phyloP scores from a whole-genome alignment of 257 asterid species.

The Solanum verrucosum region DNA sequence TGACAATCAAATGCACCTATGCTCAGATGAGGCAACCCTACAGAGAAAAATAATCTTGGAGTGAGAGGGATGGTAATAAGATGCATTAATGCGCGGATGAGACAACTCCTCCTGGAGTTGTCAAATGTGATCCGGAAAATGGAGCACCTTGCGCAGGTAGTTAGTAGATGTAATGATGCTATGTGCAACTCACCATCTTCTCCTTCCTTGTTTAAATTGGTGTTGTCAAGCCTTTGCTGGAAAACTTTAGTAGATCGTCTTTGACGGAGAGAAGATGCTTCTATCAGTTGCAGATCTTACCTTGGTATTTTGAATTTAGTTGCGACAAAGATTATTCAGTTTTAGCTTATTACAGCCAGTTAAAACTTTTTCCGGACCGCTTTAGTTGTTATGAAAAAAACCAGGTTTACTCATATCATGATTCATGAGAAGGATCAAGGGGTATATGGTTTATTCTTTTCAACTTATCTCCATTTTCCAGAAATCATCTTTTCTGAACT shows the following conservation, averaged over 20 bases:
- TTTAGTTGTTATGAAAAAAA: not conserved
- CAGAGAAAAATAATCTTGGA: not conserved
- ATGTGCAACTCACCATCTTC: not conserved
- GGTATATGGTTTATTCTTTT: not conserved
- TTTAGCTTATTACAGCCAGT: not conserved
- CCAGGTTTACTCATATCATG: not conserved
- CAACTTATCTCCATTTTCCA: not conserved
- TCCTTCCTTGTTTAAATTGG: not conserved
- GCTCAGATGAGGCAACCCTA: not conserved
- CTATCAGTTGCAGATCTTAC: not conserved
- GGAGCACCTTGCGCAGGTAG: not conserved
- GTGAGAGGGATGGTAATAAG: not conserved
- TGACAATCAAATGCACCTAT: not conserved
- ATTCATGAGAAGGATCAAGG: not conserved
- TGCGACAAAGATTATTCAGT: not conserved
- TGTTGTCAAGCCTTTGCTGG: not conserved
- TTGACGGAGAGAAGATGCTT: not conserved
- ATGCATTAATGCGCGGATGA: not conserved
- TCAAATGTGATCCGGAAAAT: not conserved
- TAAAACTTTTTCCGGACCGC: not conserved
- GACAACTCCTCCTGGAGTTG: not conserved
- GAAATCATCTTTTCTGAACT: not conserved
- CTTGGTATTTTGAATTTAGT: not conserved
- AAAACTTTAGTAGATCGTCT: not conserved
- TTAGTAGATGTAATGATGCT: not conserved